A percentile compares a stretch with the other conserved stretches of the same genome.
Evolutionary conservation across 2,329 filamentous ascomycete genomes (phyloP).

Genomic region (Trichophyton benhamiae): DNA sequence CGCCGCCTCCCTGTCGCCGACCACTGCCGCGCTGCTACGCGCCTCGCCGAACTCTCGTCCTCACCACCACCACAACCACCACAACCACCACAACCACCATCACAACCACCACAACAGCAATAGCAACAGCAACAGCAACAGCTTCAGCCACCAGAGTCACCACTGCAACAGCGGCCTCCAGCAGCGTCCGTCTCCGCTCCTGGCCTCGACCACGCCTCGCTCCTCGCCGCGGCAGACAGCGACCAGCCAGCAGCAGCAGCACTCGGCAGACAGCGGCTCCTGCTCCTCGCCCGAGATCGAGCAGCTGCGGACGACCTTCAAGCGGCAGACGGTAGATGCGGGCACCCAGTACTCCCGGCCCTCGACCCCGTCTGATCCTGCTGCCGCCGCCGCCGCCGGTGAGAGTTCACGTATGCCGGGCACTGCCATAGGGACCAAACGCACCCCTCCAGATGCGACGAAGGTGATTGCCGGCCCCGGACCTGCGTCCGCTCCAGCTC

Average conservation of each 20-base stretch:
- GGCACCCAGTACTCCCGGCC: conserved; percentile 45
- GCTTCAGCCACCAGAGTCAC: too few species aligned
- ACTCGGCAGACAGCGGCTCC: conserved; percentile 15
- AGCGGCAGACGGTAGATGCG: conserved; percentile 35
- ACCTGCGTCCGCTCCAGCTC: background rate
- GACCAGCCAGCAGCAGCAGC: background rate
- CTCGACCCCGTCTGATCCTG: conserved; percentile 22
- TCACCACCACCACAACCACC: background rate
- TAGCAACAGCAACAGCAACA: too few species aligned
- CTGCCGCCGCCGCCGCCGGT: background rate
- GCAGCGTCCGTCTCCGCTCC: background rate
- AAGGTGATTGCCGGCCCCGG: conserved; percentile 11
- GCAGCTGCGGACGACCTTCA: conserved; percentile 12
- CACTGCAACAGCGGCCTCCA: background rate
- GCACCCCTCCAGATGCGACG: conserved; percentile 13
- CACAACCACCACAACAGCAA: too few species aligned
- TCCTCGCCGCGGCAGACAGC: background rate
- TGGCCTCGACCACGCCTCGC: conserved; percentile 12
- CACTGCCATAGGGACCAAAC: conserved; percentile 14
- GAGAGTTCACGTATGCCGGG: conserved; percentile 16
- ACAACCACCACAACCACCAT: too few species aligned
- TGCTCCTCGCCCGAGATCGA: conserved; percentile 6
- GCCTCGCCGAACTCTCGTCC: conserved; percentile 14
- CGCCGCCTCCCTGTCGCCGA: background rate
- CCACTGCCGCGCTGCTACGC: conserved; percentile 26